Conservation (phyloP, 768 basidiomycete genomes). For the Wakefieldia striispora region DNA sequence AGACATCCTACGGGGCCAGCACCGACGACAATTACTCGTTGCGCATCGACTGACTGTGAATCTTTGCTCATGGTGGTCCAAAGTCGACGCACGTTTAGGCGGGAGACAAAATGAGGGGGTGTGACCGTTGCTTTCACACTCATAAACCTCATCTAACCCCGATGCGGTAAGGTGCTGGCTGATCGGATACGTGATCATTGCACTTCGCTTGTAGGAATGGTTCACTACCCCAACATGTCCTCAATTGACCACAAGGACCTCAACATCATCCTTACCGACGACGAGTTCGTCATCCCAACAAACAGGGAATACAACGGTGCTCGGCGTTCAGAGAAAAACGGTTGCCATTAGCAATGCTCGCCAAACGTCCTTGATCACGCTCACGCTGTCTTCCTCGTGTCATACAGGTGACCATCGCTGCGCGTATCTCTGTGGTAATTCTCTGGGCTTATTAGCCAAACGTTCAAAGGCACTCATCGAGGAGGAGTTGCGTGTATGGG, state of each 20-base stretch:
- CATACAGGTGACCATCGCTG: conserved; percentile 47
- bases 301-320: conserved; percentile 48
- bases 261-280: conserved; percentile 38
- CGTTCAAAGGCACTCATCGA: conserved; percentile 68
- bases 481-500: conserved; percentile 87
- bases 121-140: background rate
- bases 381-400: conserved; percentile 12
- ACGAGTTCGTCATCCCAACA: conserved; percentile 57
- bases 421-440: conserved; percentile 95
- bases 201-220: background rate
- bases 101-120: background rate
- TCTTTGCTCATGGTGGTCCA: conserved; percentile 14
- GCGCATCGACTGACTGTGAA: conserved; percentile 9
- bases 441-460: conserved; percentile 80
- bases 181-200: conserved; percentile 17
- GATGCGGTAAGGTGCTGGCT: conserved; percentile 14
- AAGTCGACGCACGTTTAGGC: background rate
- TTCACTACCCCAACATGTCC: conserved; percentile 13
- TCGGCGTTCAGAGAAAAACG: conserved; percentile 34
- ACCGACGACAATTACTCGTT: conserved; percentile 70
- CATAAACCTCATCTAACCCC: conserved; percentile 4
- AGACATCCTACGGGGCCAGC: conserved; percentile 96
- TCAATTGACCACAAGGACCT: conserved; percentile 16
- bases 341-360: conserved; percentile 29
- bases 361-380: background rate